phyloP scores from a whole-genome alignment of 129 eudicot genomes.

The Lactuca sativa region DNA sequence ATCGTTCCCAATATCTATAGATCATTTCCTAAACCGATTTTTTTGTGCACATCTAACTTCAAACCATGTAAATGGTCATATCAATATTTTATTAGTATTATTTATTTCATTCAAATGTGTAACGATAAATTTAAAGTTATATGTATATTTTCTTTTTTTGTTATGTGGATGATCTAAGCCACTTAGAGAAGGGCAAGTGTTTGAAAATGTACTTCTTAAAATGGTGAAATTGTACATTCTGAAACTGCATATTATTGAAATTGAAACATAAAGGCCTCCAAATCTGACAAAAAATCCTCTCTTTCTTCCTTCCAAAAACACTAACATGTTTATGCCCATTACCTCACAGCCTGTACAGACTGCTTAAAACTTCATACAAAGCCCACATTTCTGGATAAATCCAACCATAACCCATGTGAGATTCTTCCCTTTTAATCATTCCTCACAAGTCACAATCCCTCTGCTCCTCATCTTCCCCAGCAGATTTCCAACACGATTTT shows the following conservation, averaged over 20 bases:
- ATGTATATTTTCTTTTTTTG: not conserved
- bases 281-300: conserved; percentile 35
- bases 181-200: conserved; percentile 45
- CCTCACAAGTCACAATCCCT: conserved; percentile 11
- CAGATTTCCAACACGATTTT: not conserved
- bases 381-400: conserved; percentile 30
- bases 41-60: not conserved
- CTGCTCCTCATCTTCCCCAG: conserved; percentile 8
- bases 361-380: conserved; percentile 28
- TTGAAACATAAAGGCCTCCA: conserved; percentile 23
- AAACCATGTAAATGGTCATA: not conserved
- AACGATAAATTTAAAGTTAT: not conserved
- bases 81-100: too few relatives aligned
- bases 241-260: conserved; percentile 9
- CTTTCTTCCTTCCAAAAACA: conserved; percentile 31
- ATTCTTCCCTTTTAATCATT: conserved; percentile 28
- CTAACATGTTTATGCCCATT: conserved; percentile 39
- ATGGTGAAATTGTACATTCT: conserved; percentile 5
- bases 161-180: conserved; percentile 48
- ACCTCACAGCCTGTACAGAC: conserved; percentile 33
- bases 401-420: conserved; percentile 37
- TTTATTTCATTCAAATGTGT: too few relatives aligned
- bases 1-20: too few relatives aligned
- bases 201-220: not conserved
- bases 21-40: not conserved